A percentile compares a stretch with the other conserved stretches of the same genome.
phyloP scores from a whole-genome alignment of 805 yeast species.

The Saturnispora quitensis region DNA sequence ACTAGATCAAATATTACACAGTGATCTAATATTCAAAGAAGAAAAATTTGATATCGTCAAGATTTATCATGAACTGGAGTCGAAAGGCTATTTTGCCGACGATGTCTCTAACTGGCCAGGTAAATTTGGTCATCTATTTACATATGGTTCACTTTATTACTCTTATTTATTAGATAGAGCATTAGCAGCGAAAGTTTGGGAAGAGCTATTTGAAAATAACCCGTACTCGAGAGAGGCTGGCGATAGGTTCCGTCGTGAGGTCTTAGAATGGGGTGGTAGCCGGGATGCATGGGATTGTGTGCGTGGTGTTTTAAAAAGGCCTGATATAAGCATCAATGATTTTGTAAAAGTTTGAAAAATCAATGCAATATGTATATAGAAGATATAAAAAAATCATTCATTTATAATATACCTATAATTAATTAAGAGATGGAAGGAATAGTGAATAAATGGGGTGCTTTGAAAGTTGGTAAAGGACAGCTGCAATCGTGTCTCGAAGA shows the following conservation, averaged over 20 bases:
- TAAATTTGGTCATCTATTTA: slow-evolving; percentile 83
- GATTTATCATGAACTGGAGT: slow-evolving; percentile 60
- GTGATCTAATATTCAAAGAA: slow-evolving; percentile 25
- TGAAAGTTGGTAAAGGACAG: slow-evolving; percentile 1
- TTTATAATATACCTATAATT: background rate
- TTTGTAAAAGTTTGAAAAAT: slow-evolving; percentile 5
- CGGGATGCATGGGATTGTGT: slow-evolving; percentile 82
- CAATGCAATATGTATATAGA: background rate
- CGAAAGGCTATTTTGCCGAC: slow-evolving; percentile 51
- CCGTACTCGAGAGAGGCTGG: slow-evolving; percentile 74
- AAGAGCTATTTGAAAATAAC: slow-evolving; percentile 54
- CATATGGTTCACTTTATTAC: slow-evolving; percentile 92
- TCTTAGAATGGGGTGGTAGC: slow-evolving; percentile 91
- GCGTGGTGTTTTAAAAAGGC: slow-evolving; percentile 54
- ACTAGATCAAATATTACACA: slow-evolving; percentile 74
- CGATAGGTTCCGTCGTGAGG: slow-evolving; percentile 55
- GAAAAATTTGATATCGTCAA: slow-evolving; percentile 46
- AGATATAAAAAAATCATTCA: background rate
- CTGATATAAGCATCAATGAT: slow-evolving; percentile 3
- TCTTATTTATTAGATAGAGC: slow-evolving; percentile 88
- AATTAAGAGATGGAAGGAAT: slow-evolving; percentile 1
- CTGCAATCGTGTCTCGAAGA: background rate
- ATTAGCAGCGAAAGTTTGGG: slow-evolving; percentile 81
- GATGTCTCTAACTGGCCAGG: slow-evolving; percentile 81
- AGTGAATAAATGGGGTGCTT: slow-evolving; percentile 2